phyloP scores from a whole-genome alignment of 805 yeast species.

The Candida nitratophila region DNA sequence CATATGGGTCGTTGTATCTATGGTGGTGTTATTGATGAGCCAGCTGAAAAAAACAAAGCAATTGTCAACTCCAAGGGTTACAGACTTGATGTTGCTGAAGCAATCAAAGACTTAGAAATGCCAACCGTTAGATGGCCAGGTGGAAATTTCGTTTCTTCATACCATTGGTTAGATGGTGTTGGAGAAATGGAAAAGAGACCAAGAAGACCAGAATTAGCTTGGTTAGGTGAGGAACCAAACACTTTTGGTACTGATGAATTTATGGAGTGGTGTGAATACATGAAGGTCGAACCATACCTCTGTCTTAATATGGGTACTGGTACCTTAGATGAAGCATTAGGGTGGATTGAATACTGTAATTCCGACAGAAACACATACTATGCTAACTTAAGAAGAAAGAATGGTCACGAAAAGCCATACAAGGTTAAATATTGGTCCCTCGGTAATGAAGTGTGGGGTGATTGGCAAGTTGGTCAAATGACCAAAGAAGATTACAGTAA shows the following conservation, averaged over 20 bases:
- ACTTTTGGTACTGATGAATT: slow-evolving; percentile 29
- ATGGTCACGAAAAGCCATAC: slow-evolving; percentile 28
- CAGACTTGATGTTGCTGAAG: slow-evolving; percentile 24
- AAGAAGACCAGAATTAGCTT: slow-evolving; percentile 27
- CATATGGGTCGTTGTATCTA: slow-evolving; percentile 30
- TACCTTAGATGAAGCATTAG: slow-evolving; percentile 28
- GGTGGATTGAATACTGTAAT: slow-evolving; percentile 29
- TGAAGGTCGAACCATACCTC: slow-evolving; percentile 25
- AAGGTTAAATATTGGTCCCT: slow-evolving; percentile 30
- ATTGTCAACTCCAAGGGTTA: slow-evolving; percentile 19
- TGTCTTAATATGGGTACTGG: slow-evolving; percentile 32
- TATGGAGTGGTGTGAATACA: slow-evolving; percentile 26
- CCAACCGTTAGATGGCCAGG: slow-evolving; percentile 31
- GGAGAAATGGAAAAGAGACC: slow-evolving; percentile 26
- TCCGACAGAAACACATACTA: slow-evolving; percentile 25
- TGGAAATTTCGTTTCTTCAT: slow-evolving; percentile 28
- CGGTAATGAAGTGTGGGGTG: slow-evolving; percentile 31
- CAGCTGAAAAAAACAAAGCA: slow-evolving; percentile 13
- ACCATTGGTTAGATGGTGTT: slow-evolving; percentile 29
- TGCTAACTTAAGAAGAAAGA: slow-evolving; percentile 26
- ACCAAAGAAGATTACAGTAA: slow-evolving; percentile 21
- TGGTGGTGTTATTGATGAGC: slow-evolving; percentile 29
- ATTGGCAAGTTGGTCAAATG: slow-evolving; percentile 30
- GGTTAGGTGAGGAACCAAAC: slow-evolving; percentile 27
- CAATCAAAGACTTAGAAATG: slow-evolving; percentile 24